Conservation (phyloP, 805 yeast genomes). For the Wickerhamomyces queroliae region DNA sequence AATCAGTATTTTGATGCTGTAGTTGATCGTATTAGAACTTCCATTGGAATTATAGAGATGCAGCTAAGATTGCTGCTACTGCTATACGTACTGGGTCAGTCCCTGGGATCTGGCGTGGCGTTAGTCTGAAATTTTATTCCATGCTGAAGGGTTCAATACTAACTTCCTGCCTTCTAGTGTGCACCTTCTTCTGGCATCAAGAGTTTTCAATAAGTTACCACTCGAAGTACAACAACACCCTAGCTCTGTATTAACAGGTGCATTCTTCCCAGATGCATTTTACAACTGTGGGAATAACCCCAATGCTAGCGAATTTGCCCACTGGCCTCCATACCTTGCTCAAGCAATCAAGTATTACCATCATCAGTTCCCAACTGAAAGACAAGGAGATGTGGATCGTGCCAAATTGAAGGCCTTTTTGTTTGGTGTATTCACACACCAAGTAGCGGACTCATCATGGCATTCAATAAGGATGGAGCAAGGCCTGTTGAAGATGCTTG, state of each 20-base stretch:
- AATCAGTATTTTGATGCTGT: too few relatives aligned
- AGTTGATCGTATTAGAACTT: too few relatives aligned
- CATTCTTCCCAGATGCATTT: conserved; percentile 66
- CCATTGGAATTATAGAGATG: too few relatives aligned
- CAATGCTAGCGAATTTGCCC: conserved; percentile 54
- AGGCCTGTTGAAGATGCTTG: conserved; percentile 48
- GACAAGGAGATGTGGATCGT: conserved; percentile 14
- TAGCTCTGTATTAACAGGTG: conserved; percentile 45
- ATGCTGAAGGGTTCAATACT: neutral
- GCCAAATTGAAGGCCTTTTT: conserved; percentile 45
- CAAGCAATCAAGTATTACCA: conserved; percentile 40
- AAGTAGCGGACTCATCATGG: conserved; percentile 62
- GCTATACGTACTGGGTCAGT: too few relatives aligned
- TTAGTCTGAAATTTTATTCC: neutral
- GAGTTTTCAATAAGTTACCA: conserved; percentile 28
- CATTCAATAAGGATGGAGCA: conserved; percentile 51
- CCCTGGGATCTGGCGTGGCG: neutral
- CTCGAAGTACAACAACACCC: conserved; percentile 14
- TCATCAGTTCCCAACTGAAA: conserved; percentile 14
- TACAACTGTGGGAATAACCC: conserved; percentile 50
- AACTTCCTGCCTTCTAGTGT: conserved; percentile 11
- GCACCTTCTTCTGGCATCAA: conserved; percentile 31
- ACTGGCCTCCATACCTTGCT: conserved; percentile 64
- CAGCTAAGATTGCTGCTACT: too few relatives aligned
- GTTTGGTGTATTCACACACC: conserved; percentile 56